phyloP scores from a whole-genome alignment of 1,284 basidiomycete species.

The Mycosarcoma mackinlayi region DNA sequence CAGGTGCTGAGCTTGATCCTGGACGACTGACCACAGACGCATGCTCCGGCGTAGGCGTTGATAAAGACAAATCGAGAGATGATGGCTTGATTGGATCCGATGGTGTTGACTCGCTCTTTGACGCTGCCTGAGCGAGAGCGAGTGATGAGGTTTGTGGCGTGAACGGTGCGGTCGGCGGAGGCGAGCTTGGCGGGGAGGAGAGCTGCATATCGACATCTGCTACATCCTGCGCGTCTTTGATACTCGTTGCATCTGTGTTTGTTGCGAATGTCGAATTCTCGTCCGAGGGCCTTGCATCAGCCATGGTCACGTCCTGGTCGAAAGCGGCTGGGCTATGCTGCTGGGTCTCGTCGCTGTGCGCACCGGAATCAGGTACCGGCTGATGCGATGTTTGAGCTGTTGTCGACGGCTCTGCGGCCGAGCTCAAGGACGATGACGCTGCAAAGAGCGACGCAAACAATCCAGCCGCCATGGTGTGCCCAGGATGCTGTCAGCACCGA shows the following conservation, averaged over 20 bases:
- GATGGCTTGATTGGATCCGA: not conserved
- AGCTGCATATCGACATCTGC: conserved; percentile 35
- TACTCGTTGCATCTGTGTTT: not conserved
- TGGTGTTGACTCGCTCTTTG: too few species aligned
- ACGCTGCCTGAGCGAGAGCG: not conserved
- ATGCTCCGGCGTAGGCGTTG: conserved; percentile 6
- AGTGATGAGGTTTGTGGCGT: conserved; percentile 5
- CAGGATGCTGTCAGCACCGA: conserved; percentile 1
- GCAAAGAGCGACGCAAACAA: conserved; percentile 42
- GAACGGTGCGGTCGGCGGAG: conserved; percentile 16
- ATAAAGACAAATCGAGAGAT: conserved; percentile 1
- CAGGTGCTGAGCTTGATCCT: conserved; percentile 9
- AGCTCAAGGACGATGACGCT: conserved; percentile 6
- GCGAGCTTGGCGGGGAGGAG: conserved; percentile 35
- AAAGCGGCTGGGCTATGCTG: conserved; percentile 2
- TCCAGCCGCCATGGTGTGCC: conserved; percentile 23
- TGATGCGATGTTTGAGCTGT: too few species aligned
- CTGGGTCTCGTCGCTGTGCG: conserved; percentile 9
- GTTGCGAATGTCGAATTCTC: not conserved
- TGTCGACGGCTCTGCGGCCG: not conserved
- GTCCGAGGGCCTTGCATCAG: not conserved
- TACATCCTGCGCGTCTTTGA: conserved; percentile 25
- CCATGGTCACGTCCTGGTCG: conserved; percentile 7
- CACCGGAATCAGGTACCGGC: not conserved
- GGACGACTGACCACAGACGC: not conserved